Percentiles rank a stretch among this genome's conserved stretches.
Conservation (phyloP, 2,329 filamentous ascomycete species). For the Shiraia sp. region DNA sequence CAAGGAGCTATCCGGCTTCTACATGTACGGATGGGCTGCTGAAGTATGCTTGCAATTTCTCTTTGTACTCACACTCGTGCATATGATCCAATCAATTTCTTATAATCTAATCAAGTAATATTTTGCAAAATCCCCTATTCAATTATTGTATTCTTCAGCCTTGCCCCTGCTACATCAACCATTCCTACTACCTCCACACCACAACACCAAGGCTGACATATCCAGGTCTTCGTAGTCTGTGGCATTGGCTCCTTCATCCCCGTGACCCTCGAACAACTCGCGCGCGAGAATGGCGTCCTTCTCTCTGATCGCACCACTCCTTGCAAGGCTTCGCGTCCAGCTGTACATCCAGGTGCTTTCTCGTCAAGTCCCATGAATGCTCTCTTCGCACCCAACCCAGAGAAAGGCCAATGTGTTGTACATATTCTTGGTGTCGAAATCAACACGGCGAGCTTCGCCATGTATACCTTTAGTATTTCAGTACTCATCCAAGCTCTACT, state of each 20-base stretch:
- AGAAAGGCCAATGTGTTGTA: slow-evolving; percentile 72
- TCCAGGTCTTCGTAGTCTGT: slow-evolving; percentile 83
- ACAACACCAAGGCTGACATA: slow-evolving; percentile 6
- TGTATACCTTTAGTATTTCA: slow-evolving; percentile 96
- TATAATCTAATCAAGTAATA: too few relatives aligned
- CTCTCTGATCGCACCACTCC: slow-evolving; percentile 75
- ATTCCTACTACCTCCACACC: background rate
- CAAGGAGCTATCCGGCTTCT: slow-evolving; percentile 92
- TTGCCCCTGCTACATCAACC: too few relatives aligned
- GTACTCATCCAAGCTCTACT: slow-evolving; percentile 86
- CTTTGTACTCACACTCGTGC: background rate
- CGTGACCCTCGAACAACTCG: slow-evolving; percentile 90
- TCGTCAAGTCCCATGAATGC: slow-evolving; percentile 18
- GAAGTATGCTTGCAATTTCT: slow-evolving; percentile 54
- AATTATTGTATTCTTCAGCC: too few relatives aligned
- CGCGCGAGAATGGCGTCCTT: slow-evolving; percentile 87
- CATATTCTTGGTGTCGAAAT: slow-evolving; percentile 80
- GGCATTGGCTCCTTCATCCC: slow-evolving; percentile 87
- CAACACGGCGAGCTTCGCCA: slow-evolving; percentile 95
- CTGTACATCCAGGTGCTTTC: slow-evolving; percentile 35
- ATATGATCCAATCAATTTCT: too few relatives aligned
- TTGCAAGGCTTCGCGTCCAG: slow-evolving; percentile 68
- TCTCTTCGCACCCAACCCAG: slow-evolving; percentile 26
- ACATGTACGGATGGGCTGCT: slow-evolving; percentile 92
- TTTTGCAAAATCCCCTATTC: too few relatives aligned